Base-by-base conservation (phyloP, 2,329 filamentous ascomycete species). In the Hypoxylon rubiginosum region DNA sequence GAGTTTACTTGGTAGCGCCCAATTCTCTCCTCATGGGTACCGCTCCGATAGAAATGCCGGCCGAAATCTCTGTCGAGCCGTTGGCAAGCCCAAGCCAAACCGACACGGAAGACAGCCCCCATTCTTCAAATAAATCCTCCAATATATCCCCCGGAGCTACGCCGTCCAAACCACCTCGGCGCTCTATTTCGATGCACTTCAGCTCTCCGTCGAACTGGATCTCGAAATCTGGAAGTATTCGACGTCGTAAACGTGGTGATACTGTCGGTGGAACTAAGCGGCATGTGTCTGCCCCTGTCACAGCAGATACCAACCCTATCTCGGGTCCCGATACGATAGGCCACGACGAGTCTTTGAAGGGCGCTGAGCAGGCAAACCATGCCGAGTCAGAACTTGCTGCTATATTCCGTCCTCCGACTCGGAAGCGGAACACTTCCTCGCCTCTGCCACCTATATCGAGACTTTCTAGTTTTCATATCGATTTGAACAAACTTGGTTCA, bases 171-270 rank as follows among this genome's bases (percentile, higher is more conserved):
- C 80, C 77, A 54, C 79, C 84, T 11, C 82, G 81, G 58, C 83
- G 85, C 63, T 89, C 88, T 15, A 79, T 87, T 26, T 90, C 88
- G 15, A 85, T 88, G 82, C 86, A 88, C 58, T 87, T 90, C 64
- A 82, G 82, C 64, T 86, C 87, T 1, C 82, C 87, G 15, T 81
- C 79, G 53, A 84, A 79, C 53, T 89, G 87, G 86, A 85, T 88
- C 67, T 79, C 85, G 34, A 85, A 80, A 74, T 81, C 83, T 8
- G 84, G 86, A 58, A 90, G 88, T 77, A 74, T 89, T 57, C 84
- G 86, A 52, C 84, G 84, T 21, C 79, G 82, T 30, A 90, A 88
- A 76, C 82, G 84, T 64, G 82, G 80, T 63, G 78, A 79, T 66
- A 80, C 82, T 57, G 75, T 78, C 24, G 80, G 77, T 71, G 77